phyloP scores from a whole-genome alignment of 352 stramenopile species.

The Phytophthora meadii region DNA sequence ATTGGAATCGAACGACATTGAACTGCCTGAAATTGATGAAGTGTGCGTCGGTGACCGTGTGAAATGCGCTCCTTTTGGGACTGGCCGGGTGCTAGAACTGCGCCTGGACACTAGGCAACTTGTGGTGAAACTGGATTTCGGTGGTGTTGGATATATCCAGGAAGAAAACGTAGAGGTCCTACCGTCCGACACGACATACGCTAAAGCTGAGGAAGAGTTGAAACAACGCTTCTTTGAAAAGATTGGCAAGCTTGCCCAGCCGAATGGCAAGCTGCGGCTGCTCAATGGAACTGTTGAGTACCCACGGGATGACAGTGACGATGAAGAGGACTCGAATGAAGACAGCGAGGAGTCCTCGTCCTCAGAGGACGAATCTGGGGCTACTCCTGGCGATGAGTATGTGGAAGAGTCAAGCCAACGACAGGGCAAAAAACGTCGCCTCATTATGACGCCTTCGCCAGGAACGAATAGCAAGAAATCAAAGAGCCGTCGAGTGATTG shows the following conservation, averaged over 20 bases:
- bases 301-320: slow-evolving; percentile 40
- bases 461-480: slow-evolving; percentile 47
- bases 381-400: slow-evolving; percentile 23
- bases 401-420: slow-evolving; percentile 21
- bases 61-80: slow-evolving; percentile 46
- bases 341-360: slow-evolving; percentile 33
- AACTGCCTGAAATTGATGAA: slow-evolving; percentile 66
- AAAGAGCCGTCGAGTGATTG: slow-evolving; percentile 62
- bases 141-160: slow-evolving; percentile 54
- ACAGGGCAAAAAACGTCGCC: slow-evolving; percentile 65
- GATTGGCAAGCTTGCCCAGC: slow-evolving; percentile 63
- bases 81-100: slow-evolving; percentile 49
- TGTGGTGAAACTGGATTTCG: slow-evolving; percentile 52
- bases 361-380: slow-evolving; percentile 41
- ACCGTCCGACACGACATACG: slow-evolving; percentile 57
- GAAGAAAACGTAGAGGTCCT: slow-evolving; percentile 69
- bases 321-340: slow-evolving; percentile 44
- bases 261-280: slow-evolving; percentile 54
- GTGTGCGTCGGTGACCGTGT: slow-evolving; percentile 72
- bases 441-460: slow-evolving; percentile 57
- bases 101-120: slow-evolving; percentile 53
- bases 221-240: slow-evolving; percentile 78
- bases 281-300: slow-evolving; percentile 21
- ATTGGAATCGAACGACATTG: slow-evolving; percentile 46
- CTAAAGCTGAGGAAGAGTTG: slow-evolving; percentile 58